These are phyloP conservation scores for Bipolaris gigantea DNA, from an alignment of 2,329 filamentous ascomycete species.

Conservation along the genomic window DNA sequence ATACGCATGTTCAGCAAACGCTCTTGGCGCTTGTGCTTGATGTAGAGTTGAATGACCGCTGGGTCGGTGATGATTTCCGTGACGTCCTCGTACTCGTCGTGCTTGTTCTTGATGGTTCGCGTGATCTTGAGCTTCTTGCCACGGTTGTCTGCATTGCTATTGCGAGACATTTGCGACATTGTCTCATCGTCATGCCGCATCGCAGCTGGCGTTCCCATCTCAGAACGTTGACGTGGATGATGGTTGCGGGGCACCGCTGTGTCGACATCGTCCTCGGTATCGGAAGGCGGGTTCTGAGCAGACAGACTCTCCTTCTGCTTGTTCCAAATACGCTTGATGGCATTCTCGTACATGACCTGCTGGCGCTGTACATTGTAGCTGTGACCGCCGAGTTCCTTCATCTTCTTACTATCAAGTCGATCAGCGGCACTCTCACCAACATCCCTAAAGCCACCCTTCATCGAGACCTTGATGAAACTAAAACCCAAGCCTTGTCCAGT, in stretches of 20 bases:
- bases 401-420: conserved; percentile 76
- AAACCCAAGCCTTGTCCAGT: conserved; percentile 92
- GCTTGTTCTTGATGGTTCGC: conserved; percentile 65
- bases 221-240: conserved; percentile 57
- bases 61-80: conserved; percentile 61
- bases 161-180: conserved; percentile 53
- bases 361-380: conserved; percentile 97
- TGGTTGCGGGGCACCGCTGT: conserved; percentile 50
- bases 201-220: conserved; percentile 59
- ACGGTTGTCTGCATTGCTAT: conserved; percentile 60
- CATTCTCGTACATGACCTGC: conserved; percentile 86
- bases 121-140: conserved; percentile 74
- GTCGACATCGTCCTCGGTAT: conserved; percentile 68
- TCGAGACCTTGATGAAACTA: conserved; percentile 95
- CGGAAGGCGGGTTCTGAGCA: conserved; percentile 73
- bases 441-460: conserved; percentile 97
- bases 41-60: conserved; percentile 85
- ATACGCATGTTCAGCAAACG: conserved; percentile 75
- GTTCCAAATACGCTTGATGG: conserved; percentile 90
- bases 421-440: conserved; percentile 86
- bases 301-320: conserved; percentile 79
- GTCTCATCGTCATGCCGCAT: conserved; percentile 70
- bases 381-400: conserved; percentile 76
- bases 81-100: conserved; percentile 61
- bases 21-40: conserved; percentile 72